Evolutionary conservation across 1,139 yeast species (phyloP).

Genomic region (Petasospora fabianii): DNA sequence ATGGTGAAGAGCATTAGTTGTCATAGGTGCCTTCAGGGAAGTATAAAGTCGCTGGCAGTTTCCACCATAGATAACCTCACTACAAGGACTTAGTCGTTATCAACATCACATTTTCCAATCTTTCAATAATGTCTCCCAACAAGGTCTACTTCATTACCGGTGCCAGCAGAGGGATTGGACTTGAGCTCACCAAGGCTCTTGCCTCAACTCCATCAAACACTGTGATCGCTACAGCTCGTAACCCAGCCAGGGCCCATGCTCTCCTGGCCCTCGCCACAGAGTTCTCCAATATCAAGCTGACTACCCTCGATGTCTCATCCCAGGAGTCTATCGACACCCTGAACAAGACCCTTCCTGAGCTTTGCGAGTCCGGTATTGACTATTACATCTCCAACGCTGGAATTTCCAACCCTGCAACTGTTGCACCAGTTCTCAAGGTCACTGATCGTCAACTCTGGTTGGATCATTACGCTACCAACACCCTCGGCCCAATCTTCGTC

Average conservation of each 20-base stretch:
- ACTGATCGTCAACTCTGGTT: conserved; percentile 4
- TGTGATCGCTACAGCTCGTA: conserved; percentile 29
- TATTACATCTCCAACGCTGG: conserved; percentile 29
- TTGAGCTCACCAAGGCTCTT: conserved; percentile 7
- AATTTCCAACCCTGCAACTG: background rate
- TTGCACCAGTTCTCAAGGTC: background rate
- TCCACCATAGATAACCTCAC: no score
- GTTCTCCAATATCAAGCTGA: conserved; percentile 9
- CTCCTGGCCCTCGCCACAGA: conserved; percentile 5
- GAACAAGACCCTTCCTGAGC: background rate
- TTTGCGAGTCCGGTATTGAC: conserved; percentile 36
- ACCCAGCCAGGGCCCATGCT: conserved; percentile 13
- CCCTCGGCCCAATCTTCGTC: conserved; percentile 28
- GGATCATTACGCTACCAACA: conserved; percentile 19
- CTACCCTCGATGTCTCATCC: conserved; percentile 19
- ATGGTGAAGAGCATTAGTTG: no score
- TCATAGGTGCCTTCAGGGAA: no score
- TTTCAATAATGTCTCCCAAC: no score
- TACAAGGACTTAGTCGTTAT: no score
- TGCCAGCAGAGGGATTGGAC: conserved; percentile 19
- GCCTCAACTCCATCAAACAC: conserved; percentile 10
- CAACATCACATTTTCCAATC: no score
- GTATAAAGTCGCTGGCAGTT: no score
- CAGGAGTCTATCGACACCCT: background rate
- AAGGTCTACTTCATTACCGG: conserved; percentile 17